Evolutionary conservation across 371 early-diverging fungal genomes (phyloP).

Genomic region (Mucor plumbeus): DNA sequence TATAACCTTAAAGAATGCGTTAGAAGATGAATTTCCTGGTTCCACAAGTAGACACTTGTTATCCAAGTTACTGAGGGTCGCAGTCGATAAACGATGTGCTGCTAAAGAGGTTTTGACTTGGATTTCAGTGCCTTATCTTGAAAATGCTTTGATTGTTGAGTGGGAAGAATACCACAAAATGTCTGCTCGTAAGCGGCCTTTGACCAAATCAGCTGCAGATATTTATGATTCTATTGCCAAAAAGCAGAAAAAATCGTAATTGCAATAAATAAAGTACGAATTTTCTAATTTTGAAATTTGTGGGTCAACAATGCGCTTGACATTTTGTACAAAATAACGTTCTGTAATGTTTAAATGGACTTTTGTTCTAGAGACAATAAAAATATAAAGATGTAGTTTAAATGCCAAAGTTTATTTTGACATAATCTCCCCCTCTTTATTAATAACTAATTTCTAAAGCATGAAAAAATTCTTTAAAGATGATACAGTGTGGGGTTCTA

Average conservation of each 20-base stretch:
- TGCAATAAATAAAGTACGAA: background rate
- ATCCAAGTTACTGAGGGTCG: constrained; percentile 48
- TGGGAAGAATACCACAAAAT: constrained; percentile 25
- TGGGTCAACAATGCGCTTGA: too few relatives aligned
- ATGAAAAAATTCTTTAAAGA: too few relatives aligned
- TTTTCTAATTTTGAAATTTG: too few relatives aligned
- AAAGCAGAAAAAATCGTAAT: background rate
- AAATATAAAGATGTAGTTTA: too few relatives aligned
- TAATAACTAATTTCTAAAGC: too few relatives aligned
- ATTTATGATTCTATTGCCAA: background rate
- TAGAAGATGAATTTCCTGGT: constrained; percentile 58
- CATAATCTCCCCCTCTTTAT: too few relatives aligned
- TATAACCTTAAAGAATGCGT: constrained; percentile 49
- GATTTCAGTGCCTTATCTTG: constrained; percentile 32
- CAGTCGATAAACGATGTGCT: constrained; percentile 51
- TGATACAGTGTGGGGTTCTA: too few relatives aligned
- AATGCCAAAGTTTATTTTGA: too few relatives aligned
- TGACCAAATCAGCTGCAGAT: background rate
- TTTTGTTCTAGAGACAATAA: too few relatives aligned
- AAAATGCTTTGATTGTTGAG: constrained; percentile 40
- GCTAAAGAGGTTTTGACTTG: constrained; percentile 51
- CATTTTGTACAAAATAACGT: too few relatives aligned
- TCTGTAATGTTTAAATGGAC: too few relatives aligned
- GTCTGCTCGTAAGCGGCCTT: background rate
- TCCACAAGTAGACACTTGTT: constrained; percentile 50